phyloP scores from a whole-genome alignment of 805 yeast genomes.

The Sungouiella thailandica region DNA sequence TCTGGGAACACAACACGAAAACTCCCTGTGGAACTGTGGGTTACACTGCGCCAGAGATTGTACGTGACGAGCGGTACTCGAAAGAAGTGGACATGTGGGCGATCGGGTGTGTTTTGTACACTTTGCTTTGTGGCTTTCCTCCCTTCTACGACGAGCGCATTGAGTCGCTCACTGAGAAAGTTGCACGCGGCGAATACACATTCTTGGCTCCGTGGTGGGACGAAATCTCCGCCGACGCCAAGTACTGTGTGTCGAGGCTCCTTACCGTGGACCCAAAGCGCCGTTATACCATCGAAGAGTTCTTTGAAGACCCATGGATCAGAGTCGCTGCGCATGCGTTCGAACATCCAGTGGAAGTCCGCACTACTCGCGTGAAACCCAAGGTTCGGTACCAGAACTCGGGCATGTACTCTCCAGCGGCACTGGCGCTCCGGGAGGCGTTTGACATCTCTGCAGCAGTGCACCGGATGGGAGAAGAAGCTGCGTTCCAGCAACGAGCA shows the following conservation, averaged over 20 bases:
- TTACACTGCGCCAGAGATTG: slow-evolving; percentile 68
- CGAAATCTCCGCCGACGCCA: slow-evolving; percentile 68
- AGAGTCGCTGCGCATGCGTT: slow-evolving; percentile 6
- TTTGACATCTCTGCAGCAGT: slow-evolving; percentile 84
- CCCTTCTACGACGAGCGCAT: slow-evolving; percentile 73
- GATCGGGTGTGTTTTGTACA: slow-evolving; percentile 64
- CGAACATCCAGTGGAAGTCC: not conserved
- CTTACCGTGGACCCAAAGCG: slow-evolving; percentile 65
- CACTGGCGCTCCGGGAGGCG: slow-evolving; percentile 78
- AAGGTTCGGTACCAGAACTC: slow-evolving; percentile 12
- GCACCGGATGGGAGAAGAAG: slow-evolving; percentile 73
- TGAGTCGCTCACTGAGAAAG: slow-evolving; percentile 57
- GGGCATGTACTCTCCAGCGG: slow-evolving; percentile 61
- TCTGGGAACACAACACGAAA: slow-evolving; percentile 40
- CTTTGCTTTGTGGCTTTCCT: slow-evolving; percentile 68
- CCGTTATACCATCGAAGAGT: slow-evolving; percentile 63
- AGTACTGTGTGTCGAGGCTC: slow-evolving; percentile 59
- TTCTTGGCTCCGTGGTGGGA: slow-evolving; percentile 87
- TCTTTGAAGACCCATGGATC: slow-evolving; percentile 69
- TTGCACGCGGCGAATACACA: slow-evolving; percentile 66
- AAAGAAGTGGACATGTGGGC: slow-evolving; percentile 74
- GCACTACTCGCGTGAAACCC: not conserved
- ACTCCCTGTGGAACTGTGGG: slow-evolving; percentile 79
- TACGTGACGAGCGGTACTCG: slow-evolving; percentile 50
- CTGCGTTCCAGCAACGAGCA: slow-evolving; percentile 26